Evolutionary conservation across 306 rosid species (phyloP).

Genomic region (Astragalus membranaceus): DNA sequence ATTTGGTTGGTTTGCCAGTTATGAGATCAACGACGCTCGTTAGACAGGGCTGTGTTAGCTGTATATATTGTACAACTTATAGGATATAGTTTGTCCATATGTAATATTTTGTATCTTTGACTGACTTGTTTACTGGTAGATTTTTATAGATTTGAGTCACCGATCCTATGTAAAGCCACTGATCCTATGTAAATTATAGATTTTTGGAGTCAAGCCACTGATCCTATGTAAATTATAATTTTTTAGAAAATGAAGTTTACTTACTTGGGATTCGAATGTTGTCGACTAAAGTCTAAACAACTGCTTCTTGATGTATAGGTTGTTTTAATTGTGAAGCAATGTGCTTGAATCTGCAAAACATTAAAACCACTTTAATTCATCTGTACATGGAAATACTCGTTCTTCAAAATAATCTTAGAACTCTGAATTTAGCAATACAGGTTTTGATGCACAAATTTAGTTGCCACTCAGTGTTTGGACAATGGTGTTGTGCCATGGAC

Average conservation of each 20-base stretch:
- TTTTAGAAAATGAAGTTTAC: constrained; percentile 25
- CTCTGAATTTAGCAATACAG: constrained; percentile 17
- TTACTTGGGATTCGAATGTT: neutral
- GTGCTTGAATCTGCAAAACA: constrained; percentile 11
- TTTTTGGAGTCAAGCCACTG: too few relatives aligned
- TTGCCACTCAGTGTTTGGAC: constrained; percentile 53
- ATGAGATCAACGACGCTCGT: constrained; percentile 1
- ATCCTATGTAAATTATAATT: constrained; percentile 40
- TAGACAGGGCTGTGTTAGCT: constrained; percentile 14
- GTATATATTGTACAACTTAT: constrained; percentile 37
- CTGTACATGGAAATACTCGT: constrained; percentile 30
- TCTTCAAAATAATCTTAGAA: constrained; percentile 19
- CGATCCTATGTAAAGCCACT: constrained; percentile 12
- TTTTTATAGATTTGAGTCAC: constrained; percentile 7
- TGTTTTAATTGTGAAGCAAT: constrained; percentile 7
- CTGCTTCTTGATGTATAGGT: too few relatives aligned
- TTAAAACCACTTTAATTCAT: constrained; percentile 11
- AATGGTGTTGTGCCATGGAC: constrained; percentile 98
- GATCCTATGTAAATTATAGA: too few relatives aligned
- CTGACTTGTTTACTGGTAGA: constrained; percentile 9
- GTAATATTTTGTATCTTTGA: constrained; percentile 12
- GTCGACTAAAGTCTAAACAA: too few relatives aligned
- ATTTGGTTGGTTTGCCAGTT: constrained; percentile 6
- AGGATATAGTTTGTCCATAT: constrained; percentile 31
- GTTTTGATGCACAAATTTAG: constrained; percentile 2